These are phyloP conservation scores for Pharus latifolius DNA, from an alignment of 176 grass and related monocot species.

Conservation along the genomic window DNA sequence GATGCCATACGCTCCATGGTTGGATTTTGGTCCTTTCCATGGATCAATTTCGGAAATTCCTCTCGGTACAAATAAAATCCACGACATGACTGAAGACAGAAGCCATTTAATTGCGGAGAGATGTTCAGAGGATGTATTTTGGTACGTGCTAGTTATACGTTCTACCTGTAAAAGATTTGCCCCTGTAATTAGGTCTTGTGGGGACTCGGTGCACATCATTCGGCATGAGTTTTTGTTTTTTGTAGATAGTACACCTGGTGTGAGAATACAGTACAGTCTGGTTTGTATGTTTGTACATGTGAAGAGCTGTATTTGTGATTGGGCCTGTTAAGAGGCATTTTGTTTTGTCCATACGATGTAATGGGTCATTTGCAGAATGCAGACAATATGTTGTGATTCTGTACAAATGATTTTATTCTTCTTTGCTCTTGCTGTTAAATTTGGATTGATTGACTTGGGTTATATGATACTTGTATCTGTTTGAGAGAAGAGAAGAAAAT, in stretches of 20 bases:
- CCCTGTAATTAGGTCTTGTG: background rate
- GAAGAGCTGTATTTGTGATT: constrained; percentile 4
- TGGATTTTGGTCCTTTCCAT: background rate
- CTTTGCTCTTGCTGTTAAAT: background rate
- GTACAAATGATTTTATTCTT: background rate
- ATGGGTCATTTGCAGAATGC: constrained; percentile 12
- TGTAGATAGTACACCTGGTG: background rate
- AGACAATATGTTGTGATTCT: background rate
- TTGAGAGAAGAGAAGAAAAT: too few relatives aligned
- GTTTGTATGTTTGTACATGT: constrained; percentile 9
- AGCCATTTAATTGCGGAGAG: background rate
- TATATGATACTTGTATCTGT: too few relatives aligned
- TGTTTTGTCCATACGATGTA: background rate
- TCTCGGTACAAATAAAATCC: background rate
- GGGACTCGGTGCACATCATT: background rate
- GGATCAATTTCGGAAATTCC: background rate
- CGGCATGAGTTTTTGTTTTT: background rate
- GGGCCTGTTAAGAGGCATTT: background rate
- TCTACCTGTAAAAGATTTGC: background rate
- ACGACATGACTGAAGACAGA: background rate
- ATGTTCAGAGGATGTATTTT: background rate
- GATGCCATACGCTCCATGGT: background rate
- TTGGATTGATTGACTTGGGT: too few relatives aligned
- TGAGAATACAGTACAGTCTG: background rate
- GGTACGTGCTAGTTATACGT: background rate